Evolutionary conservation across 148 eudicot genomes (phyloP).

Genomic region (Vaccinium corymbosum): DNA sequence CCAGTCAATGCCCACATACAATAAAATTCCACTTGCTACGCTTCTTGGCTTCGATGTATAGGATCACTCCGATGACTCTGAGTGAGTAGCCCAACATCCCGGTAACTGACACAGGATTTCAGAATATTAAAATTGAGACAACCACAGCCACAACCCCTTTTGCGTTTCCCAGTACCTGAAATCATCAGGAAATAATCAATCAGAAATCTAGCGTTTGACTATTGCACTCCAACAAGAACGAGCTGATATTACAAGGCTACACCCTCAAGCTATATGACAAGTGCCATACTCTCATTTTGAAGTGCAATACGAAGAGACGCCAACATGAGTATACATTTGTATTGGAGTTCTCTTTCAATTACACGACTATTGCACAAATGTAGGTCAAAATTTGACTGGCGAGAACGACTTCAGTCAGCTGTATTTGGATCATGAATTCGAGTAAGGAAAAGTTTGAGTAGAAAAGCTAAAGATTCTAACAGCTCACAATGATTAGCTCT

Average conservation of each 20-base stretch:
- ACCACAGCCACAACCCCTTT: slow-evolving; percentile 96
- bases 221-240: not conserved
- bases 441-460: not conserved
- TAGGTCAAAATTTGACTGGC: not conserved
- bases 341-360: not conserved
- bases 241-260: not conserved
- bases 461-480: not conserved
- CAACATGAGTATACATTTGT: not conserved
- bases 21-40: slow-evolving; percentile 47
- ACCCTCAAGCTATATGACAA: not conserved
- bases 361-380: not conserved
- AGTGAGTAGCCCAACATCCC: slow-evolving; percentile 87
- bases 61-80: slow-evolving; percentile 76
- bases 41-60: slow-evolving; percentile 85
- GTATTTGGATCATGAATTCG: not conserved
- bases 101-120: slow-evolving; percentile 80
- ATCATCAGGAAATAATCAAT: slow-evolving; percentile 11
- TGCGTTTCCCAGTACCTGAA: slow-evolving; percentile 88
- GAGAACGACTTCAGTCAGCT: not conserved
- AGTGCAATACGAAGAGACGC: not conserved
- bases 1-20: slow-evolving; percentile 5
- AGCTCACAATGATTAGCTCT: not conserved
- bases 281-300: not conserved
- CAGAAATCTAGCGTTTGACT: not conserved
- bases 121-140: slow-evolving; percentile 76